These are phyloP conservation scores for Coemansia brasiliensis DNA, from an alignment of 192 early-diverging fungal species.

Conservation along the genomic window DNA sequence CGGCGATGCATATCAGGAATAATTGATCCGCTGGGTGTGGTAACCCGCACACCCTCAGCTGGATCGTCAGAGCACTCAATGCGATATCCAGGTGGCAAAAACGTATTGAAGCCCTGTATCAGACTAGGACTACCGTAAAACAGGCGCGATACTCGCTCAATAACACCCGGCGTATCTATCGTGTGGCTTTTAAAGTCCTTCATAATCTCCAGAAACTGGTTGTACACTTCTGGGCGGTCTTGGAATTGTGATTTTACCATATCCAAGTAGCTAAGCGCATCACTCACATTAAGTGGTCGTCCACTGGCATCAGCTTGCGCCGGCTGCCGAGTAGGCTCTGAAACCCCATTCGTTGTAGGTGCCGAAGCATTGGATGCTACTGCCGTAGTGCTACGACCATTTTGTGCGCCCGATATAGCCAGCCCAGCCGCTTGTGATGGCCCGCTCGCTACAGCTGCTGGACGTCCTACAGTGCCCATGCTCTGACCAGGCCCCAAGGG, in stretches of 20 bases:
- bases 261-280: constrained; percentile 95
- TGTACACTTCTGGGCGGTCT: constrained; percentile 94
- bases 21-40: constrained; percentile 72
- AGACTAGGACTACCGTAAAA: constrained; percentile 87
- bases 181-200: constrained; percentile 98
- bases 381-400: background rate
- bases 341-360: background rate
- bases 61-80: constrained; percentile 89
- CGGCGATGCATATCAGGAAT: constrained; percentile 45
- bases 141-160: constrained; percentile 93
- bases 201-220: constrained; percentile 98
- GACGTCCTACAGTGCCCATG: constrained; percentile 17
- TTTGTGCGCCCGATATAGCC: constrained; percentile 9
- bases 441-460: background rate
- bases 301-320: constrained; percentile 22
- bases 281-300: constrained; percentile 69
- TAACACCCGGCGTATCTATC: constrained; percentile 97
- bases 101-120: constrained; percentile 98
- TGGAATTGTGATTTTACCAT: constrained; percentile 92
- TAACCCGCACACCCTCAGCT: constrained; percentile 79
- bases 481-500: constrained; percentile 13
- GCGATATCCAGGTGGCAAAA: constrained; percentile 95
- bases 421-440: constrained; percentile 7
- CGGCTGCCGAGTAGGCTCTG: constrained; percentile 1
- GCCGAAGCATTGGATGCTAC: constrained; percentile 7